Evolutionary conservation across 768 basidiomycete species (phyloP).

Genomic region (Lentinula detonsa): DNA sequence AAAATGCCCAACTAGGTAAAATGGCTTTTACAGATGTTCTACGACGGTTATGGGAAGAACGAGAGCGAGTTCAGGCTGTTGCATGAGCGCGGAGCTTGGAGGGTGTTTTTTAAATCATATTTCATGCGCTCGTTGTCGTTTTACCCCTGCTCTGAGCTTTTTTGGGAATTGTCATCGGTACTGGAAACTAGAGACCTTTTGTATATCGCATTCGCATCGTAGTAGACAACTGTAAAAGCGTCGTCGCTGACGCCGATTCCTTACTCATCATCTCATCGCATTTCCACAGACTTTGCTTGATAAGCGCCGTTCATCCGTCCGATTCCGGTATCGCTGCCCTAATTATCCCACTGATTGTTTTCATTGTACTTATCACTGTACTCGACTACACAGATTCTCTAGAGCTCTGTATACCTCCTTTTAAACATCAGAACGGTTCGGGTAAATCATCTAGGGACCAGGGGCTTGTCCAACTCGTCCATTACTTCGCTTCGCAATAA

Average conservation of each 20-base stretch:
- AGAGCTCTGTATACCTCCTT: no score
- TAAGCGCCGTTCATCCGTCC: neutral
- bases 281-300: neutral
- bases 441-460: no score
- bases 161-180: neutral
- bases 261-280: neutral
- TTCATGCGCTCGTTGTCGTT: neutral
- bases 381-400: neutral
- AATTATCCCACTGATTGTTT: neutral
- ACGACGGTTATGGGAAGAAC: slow-evolving; percentile 69
- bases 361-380: neutral
- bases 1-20: slow-evolving; percentile 88
- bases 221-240: neutral
- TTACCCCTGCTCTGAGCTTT: neutral
- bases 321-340: neutral
- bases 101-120: neutral
- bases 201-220: neutral
- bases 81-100: slow-evolving; percentile 2
- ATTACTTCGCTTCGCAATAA: neutral
- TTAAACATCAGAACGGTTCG: no score
- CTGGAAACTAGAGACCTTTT: neutral
- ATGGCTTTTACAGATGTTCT: slow-evolving; percentile 88
- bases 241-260: neutral
- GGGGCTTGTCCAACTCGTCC: no score
- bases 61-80: slow-evolving; percentile 41